phyloP scores from a whole-genome alignment of 768 basidiomycete species.

The Mycena filopes region DNA sequence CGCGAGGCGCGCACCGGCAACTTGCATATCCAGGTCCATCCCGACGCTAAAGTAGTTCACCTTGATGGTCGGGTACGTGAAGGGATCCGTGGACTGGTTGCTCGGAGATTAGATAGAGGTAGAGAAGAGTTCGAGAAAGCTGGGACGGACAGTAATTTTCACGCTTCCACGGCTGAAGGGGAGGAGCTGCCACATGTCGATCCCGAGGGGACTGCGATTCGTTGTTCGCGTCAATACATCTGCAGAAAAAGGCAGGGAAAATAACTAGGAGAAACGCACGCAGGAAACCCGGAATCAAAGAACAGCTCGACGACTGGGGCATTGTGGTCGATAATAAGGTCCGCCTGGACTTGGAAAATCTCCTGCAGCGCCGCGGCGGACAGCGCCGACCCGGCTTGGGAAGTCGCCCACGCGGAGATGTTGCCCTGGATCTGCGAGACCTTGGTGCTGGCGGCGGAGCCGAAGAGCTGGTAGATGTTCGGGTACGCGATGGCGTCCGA shows the following conservation, averaged over 20 bases:
- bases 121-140: neutral
- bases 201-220: conserved; percentile 58
- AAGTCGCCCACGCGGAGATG: conserved; percentile 54
- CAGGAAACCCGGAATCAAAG: conserved; percentile 57
- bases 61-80: too few relatives aligned
- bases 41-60: conserved; percentile 62
- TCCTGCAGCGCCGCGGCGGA: conserved; percentile 52
- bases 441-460: conserved; percentile 42
- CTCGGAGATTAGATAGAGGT: neutral
- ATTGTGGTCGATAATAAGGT: conserved; percentile 56
- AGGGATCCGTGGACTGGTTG: conserved; percentile 56
- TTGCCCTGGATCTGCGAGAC: conserved; percentile 50
- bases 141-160: conserved; percentile 42
- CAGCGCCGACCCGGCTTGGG: conserved; percentile 52
- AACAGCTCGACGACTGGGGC: conserved; percentile 61
- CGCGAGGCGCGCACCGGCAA: conserved; percentile 57
- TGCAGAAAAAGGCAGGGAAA: neutral
- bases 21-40: conserved; percentile 61
- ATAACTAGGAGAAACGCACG: conserved; percentile 42
- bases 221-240: conserved; percentile 35
- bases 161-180: conserved; percentile 62
- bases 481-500: conserved; percentile 62
- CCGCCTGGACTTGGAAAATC: conserved; percentile 55
- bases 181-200: conserved; percentile 64
- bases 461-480: conserved; percentile 60